Evolutionary conservation across 2,329 filamentous ascomycete genomes (phyloP).

Genomic region (Eutypa lata): DNA sequence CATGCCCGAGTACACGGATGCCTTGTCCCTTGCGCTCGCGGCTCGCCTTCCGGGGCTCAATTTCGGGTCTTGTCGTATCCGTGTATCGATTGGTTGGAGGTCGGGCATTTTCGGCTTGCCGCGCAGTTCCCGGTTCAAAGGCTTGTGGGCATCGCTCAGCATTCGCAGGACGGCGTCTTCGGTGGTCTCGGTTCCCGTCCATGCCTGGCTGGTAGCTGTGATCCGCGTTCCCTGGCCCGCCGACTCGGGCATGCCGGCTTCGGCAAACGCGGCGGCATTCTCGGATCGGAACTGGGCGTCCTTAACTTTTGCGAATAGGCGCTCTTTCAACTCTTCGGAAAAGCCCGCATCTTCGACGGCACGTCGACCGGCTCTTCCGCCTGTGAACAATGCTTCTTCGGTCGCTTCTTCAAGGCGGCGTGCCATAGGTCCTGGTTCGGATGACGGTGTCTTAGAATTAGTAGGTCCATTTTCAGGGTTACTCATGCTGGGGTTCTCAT

Average conservation of each 20-base stretch:
- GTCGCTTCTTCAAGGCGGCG: constrained; percentile 60
- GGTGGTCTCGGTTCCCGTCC: constrained; percentile 73
- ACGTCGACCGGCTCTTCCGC: constrained; percentile 56
- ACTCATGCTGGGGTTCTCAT: constrained; percentile 2
- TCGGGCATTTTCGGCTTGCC: constrained; percentile 42
- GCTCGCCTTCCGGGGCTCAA: constrained; percentile 44
- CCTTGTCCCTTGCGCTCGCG: constrained; percentile 56
- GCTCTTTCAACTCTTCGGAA: constrained; percentile 59
- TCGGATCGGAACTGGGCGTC: constrained; percentile 53
- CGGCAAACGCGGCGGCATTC: constrained; percentile 45
- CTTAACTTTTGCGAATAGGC: constrained; percentile 54
- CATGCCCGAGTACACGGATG: constrained; percentile 47
- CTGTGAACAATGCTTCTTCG: constrained; percentile 57
- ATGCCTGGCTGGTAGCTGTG: constrained; percentile 65
- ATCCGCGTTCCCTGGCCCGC: constrained; percentile 67
- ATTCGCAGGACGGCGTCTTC: constrained; percentile 81
- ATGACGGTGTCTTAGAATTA: background rate
- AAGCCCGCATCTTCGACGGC: constrained; percentile 63
- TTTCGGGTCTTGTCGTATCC: constrained; percentile 38
- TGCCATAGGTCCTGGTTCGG: constrained; percentile 46
- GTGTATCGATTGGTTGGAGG: constrained; percentile 49
- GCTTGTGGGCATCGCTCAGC: constrained; percentile 76
- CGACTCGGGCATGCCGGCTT: constrained; percentile 48
- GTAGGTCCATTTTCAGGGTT: background rate
- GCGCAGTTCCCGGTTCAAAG: constrained; percentile 51